These are phyloP conservation scores for Morella rubra DNA, from an alignment of 306 rosid species.

Conservation along the genomic window DNA sequence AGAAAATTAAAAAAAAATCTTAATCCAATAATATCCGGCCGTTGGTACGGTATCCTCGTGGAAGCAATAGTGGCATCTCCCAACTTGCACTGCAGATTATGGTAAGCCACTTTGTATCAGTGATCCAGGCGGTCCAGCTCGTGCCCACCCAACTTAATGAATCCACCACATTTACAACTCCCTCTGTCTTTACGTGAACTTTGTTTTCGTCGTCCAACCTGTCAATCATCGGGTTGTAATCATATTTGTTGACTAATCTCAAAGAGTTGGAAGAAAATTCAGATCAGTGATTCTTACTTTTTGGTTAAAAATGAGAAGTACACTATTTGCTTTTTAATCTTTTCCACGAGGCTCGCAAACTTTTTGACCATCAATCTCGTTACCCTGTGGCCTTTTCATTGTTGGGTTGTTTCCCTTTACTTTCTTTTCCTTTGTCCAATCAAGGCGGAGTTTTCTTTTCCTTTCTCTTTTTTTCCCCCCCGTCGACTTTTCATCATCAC, in stretches of 20 bases:
- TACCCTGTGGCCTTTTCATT: slow-evolving; percentile 35
- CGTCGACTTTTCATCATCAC: not conserved
- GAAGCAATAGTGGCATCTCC: too few relatives aligned
- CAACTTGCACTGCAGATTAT: too few relatives aligned
- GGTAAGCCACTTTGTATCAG: not conserved
- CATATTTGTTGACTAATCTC: slow-evolving; percentile 71
- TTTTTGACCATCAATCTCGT: slow-evolving; percentile 70
- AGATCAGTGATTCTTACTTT: slow-evolving; percentile 42
- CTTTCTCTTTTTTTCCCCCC: not conserved
- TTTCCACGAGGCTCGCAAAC: slow-evolving; percentile 44
- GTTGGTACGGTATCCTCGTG: too few relatives aligned
- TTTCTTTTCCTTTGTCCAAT: slow-evolving; percentile 35
- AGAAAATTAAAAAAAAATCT: too few relatives aligned
- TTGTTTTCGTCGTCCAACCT: slow-evolving; percentile 42
- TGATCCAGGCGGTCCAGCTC: slow-evolving; percentile 60
- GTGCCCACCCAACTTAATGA: slow-evolving; percentile 33
- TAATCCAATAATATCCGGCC: too few relatives aligned
- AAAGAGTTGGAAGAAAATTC: slow-evolving; percentile 35
- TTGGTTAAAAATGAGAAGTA: slow-evolving; percentile 30
- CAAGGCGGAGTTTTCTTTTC: slow-evolving; percentile 18
- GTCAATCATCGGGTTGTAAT: slow-evolving; percentile 57
- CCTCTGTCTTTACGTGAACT: slow-evolving; percentile 28
- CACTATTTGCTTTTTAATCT: slow-evolving; percentile 53
- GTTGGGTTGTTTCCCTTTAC: slow-evolving; percentile 43
- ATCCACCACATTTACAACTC: slow-evolving; percentile 6